Base-by-base conservation (phyloP, 1,284 basidiomycete genomes). In the Agroathelia rolfsii region DNA sequence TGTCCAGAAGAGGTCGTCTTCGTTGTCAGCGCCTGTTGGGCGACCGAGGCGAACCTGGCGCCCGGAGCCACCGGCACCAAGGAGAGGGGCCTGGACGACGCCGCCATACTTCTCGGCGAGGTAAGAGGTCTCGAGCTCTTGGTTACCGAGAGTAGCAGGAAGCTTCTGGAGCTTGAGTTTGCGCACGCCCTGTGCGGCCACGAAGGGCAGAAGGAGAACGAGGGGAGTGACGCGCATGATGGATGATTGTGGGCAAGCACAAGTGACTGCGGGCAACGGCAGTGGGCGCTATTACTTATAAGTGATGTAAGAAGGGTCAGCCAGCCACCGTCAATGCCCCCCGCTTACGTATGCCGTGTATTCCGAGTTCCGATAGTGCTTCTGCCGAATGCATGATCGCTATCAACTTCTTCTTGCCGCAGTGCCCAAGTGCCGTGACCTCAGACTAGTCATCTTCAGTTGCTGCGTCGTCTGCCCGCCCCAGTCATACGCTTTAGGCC, bases 141-240 rank as follows among this genome's bases (percentile, higher is more conserved):
- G 79, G 46, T 78, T 78, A 43, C 59, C 65, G 13, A 64, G 49
- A 6, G 69, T 62, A 21, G 70, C 65, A 18, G 80, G 66, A 6
- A 90, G 56, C 62, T 93, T 94, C 59, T 86, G 73, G 30, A 94
- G 76, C 58, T 87, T 89, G 56, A 92, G 73, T 55, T 72, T 88
- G 66, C 85, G 79, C 4, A 88, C 65, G 45, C 72, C 73, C 32
- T 70, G 72, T 18, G 78, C 76, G 44, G 73, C 69, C 45, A 69
- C 73, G 48, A 83, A 69, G 36, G 85, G 75, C 42, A 88, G 63
- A 49, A 88, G 67, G 34, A 72, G 56, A n/a, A n/a, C n/a, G 41
- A 83, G 57, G 4, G 66, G 56, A 30, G 72, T 61, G 41, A 71
- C 69, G 56, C 77, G 61, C 50, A 76, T 74, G 82, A 86, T 87